phyloP scores from a whole-genome alignment of 2,329 filamentous ascomycete genomes.

The Neurospora sp. region DNA sequence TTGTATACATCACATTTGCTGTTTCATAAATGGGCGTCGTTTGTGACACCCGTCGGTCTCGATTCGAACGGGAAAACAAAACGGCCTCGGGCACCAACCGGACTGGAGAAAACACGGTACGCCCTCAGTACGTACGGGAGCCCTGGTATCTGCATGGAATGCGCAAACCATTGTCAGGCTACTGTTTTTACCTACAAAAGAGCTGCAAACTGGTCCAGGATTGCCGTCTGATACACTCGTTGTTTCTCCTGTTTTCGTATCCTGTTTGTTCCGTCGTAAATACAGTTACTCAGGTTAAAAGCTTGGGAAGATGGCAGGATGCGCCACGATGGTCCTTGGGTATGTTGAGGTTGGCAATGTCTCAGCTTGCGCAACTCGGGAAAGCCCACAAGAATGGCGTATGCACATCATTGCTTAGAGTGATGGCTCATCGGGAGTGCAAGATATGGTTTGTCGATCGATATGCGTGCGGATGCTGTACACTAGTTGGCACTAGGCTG shows the following conservation, averaged over 20 bases:
- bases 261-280: background rate
- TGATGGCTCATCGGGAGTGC: background rate
- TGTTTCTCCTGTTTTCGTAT: background rate
- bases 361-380: background rate
- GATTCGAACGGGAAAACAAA: background rate
- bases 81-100: background rate
- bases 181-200: background rate
- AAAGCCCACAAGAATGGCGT: background rate
- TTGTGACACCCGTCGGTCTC: background rate
- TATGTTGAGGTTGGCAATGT: background rate
- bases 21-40: background rate
- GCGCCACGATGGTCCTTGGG: background rate
- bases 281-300: background rate
- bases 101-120: background rate
- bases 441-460: background rate
- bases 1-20: background rate
- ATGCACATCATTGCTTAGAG: background rate
- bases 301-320: background rate
- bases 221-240: background rate
- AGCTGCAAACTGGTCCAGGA: background rate
- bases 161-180: background rate
- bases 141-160: background rate
- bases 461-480: background rate
- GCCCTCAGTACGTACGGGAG: background rate
- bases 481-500: background rate